Evolutionary conservation across 176 grass and related monocot species (phyloP), one percentile per base, ranked within the genome.

Genomic region (Cenchrus fungigraminus): DNA sequence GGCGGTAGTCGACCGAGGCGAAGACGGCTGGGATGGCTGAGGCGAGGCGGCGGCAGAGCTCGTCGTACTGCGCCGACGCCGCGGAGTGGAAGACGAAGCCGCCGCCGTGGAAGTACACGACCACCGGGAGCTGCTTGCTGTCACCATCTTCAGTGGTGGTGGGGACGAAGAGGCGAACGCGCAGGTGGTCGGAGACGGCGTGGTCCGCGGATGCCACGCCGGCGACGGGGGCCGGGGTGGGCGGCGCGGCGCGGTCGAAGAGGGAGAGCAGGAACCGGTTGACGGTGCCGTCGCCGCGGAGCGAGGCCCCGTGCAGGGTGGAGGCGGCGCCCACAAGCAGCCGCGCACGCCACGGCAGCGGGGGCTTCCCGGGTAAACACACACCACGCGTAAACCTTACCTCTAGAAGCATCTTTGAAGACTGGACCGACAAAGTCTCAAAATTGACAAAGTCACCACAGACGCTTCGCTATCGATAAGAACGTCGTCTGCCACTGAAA

Each of bases 31-130:
- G 87, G 78, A 92, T 42, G 16, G 55, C 22, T 0, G 68, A 9
- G 49, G 90, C 73, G 8, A 90, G 51, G 29, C 71, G 90, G 32
- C 87, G 79, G 73, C 90, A 92, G 44, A 90, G 78, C 5, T 57
- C 67, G 31, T 92, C 90, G 76, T 55, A 80, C 51, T 79, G 58
- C 0, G 67, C 58, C 34, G 80, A 69, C 16, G 83, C 71, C 8
- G 31, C 65, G 10, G 89, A 91, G 77, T 82, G 66, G 74, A 85
- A 87, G 20, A 78, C 65, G 84, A 92, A 89, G 44, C 89, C 87
- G 15, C 80, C 87, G 71, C 87, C 89, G 44, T 94, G 89, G 76
- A 89, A 92, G 77, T 94, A 94, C 0, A 92, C 52, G 29, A 87
- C 13, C 63, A 89, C 63, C 14, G 84, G 84, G 11, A 88, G 84